Base-by-base conservation (phyloP, 2,329 filamentous ascomycete species). In the Pseudogymnoascus sp. region DNA sequence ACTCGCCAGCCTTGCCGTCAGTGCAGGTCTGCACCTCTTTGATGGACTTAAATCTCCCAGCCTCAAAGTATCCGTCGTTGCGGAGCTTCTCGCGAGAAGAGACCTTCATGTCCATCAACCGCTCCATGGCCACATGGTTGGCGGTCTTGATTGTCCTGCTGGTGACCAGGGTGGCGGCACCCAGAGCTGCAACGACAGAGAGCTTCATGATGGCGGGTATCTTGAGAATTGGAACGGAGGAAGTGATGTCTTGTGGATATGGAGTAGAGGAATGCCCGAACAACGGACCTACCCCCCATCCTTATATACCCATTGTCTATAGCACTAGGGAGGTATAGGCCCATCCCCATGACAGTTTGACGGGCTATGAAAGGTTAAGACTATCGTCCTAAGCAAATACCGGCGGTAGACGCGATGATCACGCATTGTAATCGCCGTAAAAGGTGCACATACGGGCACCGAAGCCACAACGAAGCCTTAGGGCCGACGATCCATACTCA, bases 91-190 rank as follows among this genome's bases (percentile, higher is more conserved):
- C 47, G 6, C 47, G 47, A 9, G 47, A 33, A 14, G 47, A 18
- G 28, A 54, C 47, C 47, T 54, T 54, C 47, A 54, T 7, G 47
- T 33, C 47, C 47, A 54, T 54, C 47, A 54, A 54, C 28, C 28
- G 47, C 28, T 54, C 47, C 47, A 54, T 54, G 18, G 47, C 47
- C 11, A 54, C 28, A 33, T 54, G 47, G 47, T 54, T 54, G 47
- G 47, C 28, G 28, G 47, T 14, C 47, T 54, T 54, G 47, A 54
- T 54, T 28, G 28, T 33, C 47, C 47, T 54, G 28, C 47, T 54
- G 47, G 47, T 54, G 16, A 33, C 47, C 28, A 54, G 9, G n/a
- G 47, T 54, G 47, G 47, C 47, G 9, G n/a, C 47, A 54, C 47
- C 47, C 28, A 54, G 28, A 35, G 47, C 47, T 33, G 47, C 47